phyloP scores from a whole-genome alignment of 2,329 filamentous ascomycete species.

The Aureobasidium sp. region DNA sequence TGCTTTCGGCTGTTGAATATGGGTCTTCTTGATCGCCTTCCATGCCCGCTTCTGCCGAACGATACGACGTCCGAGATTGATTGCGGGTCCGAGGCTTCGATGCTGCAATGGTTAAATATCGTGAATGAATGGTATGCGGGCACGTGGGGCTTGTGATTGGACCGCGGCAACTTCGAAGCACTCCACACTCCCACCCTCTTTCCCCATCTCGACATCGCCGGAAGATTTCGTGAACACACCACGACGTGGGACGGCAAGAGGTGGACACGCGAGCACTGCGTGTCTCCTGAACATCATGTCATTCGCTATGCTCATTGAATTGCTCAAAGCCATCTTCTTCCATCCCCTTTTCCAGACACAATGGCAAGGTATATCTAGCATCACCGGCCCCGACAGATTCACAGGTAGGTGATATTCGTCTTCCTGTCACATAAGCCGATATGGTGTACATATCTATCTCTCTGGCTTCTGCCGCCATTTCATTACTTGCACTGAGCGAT shows the following conservation, averaged over 20 bases:
- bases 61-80: background rate
- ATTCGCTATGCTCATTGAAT: background rate
- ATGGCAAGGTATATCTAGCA: background rate
- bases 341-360: background rate
- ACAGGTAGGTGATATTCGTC: background rate
- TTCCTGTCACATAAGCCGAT: background rate
- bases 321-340: background rate
- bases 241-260: background rate
- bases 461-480: conserved; percentile 1
- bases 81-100: background rate
- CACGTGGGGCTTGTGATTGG: conserved; percentile 7
- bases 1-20: background rate
- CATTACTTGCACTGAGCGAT: conserved; percentile 7
- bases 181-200: background rate
- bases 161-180: background rate
- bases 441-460: background rate
- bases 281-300: background rate
- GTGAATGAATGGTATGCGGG: background rate
- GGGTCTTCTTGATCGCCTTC: background rate
- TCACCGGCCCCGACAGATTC: background rate
- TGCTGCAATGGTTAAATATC: background rate
- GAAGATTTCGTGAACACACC: background rate
- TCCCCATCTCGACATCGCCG: background rate
- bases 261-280: conserved; percentile 2
- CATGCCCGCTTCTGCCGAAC: background rate